Conservation (phyloP, 2,329 filamentous ascomycete genomes). For the Cordyceps pruinosa region DNA sequence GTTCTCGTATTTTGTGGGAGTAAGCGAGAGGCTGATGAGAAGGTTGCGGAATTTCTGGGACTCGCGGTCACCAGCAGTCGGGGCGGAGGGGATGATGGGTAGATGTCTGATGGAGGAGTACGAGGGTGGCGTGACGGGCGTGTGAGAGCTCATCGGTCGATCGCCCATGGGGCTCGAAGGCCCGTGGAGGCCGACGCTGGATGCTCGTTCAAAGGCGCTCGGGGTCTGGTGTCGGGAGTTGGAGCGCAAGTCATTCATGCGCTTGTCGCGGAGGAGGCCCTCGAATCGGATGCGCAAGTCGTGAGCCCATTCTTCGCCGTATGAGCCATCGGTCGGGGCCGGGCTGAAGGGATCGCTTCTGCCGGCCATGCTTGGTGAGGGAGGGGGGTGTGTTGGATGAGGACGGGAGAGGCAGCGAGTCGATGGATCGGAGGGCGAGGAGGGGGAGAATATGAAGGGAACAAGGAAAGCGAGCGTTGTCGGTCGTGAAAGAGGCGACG, state of each 20-base stretch:
- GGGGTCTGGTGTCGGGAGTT: slow-evolving; percentile 53
- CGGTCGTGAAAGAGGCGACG: slow-evolving; percentile 4
- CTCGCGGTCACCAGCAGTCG: slow-evolving; percentile 54
- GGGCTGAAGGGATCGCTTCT: slow-evolving; percentile 29
- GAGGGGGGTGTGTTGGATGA: background rate
- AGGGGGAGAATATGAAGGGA: slow-evolving; percentile 7
- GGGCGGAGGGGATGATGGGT: slow-evolving; percentile 61
- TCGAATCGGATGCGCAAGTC: slow-evolving; percentile 81
- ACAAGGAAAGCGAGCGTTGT: slow-evolving; percentile 4
- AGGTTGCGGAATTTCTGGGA: slow-evolving; percentile 75
- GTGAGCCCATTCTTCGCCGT: slow-evolving; percentile 68
- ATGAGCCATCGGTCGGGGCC: slow-evolving; percentile 30
- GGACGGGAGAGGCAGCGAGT: background rate
- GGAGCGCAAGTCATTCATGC: slow-evolving; percentile 67
- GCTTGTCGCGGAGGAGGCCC: slow-evolving; percentile 75
- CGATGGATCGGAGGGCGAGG: background rate
- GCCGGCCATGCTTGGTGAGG: slow-evolving; percentile 30
- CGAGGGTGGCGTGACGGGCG: slow-evolving; percentile 36
- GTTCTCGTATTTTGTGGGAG: slow-evolving; percentile 92
- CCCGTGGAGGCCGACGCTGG: slow-evolving; percentile 39
- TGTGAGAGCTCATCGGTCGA: slow-evolving; percentile 42
- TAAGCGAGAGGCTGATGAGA: slow-evolving; percentile 76
- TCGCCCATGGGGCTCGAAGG: slow-evolving; percentile 31
- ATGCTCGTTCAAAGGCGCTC: slow-evolving; percentile 42
- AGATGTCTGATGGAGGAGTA: slow-evolving; percentile 45